phyloP scores from a whole-genome alignment of 1,284 basidiomycete genomes.

The Tilletia setariae region DNA sequence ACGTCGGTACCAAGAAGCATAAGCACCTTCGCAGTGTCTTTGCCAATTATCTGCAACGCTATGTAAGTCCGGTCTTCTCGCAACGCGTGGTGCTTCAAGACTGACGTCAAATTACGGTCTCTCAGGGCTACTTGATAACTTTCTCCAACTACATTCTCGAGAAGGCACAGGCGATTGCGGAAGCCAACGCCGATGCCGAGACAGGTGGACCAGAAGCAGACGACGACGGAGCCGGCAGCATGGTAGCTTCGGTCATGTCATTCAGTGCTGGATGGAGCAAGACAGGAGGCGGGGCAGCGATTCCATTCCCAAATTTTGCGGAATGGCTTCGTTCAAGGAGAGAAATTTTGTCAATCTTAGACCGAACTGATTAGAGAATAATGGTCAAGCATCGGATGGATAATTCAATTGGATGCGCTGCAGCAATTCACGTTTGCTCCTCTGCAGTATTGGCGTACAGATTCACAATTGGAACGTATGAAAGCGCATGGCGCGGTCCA shows the following conservation, averaged over 20 bases:
- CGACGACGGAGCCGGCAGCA: slow-evolving; percentile 11
- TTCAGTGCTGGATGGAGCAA: background rate
- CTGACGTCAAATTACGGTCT: background rate
- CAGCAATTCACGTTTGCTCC: too few relatives aligned
- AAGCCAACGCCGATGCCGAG: slow-evolving; percentile 25
- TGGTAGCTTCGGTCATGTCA: slow-evolving; percentile 12
- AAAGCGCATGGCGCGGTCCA: background rate
- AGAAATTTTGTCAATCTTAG: slow-evolving; percentile 46
- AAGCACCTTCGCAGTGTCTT: slow-evolving; percentile 40
- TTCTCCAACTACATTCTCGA: slow-evolving; percentile 95
- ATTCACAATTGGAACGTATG: too few relatives aligned
- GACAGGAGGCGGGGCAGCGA: slow-evolving; percentile 14
- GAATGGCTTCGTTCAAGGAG: slow-evolving; percentile 46
- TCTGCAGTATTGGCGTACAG: too few relatives aligned
- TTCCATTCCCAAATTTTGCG: slow-evolving; percentile 43
- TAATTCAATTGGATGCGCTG: too few relatives aligned
- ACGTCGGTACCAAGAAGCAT: slow-evolving; percentile 37
- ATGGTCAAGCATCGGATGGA: too few relatives aligned
- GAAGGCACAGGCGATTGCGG: slow-evolving; percentile 55
- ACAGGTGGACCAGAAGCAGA: background rate
- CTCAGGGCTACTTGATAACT: slow-evolving; percentile 72
- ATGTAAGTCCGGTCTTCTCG: slow-evolving; percentile 58
- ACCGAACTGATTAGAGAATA: slow-evolving; percentile 54
- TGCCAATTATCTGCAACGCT: slow-evolving; percentile 56
- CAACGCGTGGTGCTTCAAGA: background rate